These are phyloP conservation scores for Colletotrichum noveboracense DNA, from an alignment of 2,329 filamentous ascomycete species.

Conservation along the genomic window DNA sequence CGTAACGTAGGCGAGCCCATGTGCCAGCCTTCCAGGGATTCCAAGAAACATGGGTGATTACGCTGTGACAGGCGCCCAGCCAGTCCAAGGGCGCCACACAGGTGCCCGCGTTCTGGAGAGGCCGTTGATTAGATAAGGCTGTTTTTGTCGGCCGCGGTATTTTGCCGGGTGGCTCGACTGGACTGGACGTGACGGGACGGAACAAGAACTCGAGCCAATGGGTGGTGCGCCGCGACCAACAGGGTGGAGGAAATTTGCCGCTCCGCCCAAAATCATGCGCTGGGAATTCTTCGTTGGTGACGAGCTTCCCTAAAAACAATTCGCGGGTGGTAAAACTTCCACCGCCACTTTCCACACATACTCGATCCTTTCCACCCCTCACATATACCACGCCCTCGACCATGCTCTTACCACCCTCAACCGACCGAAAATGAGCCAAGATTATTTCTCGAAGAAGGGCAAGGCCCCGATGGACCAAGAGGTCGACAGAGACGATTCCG, in stretches of 20 bases:
- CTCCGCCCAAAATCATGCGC: constrained; percentile 33
- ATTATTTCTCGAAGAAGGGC: constrained; percentile 61
- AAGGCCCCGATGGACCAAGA: constrained; percentile 46
- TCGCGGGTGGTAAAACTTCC: constrained; percentile 9
- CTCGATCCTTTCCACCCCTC: not conserved
- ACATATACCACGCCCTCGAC: constrained; percentile 25
- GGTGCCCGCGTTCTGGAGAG: not conserved
- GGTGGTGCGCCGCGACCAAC: constrained; percentile 25
- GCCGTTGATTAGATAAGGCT: constrained; percentile 30
- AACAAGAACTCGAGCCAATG: constrained; percentile 29
- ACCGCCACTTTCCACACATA: not conserved
- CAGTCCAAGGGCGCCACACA: not conserved
- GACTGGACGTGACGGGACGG: not conserved
- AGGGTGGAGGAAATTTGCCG: constrained; percentile 32
- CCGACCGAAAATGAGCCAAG: constrained; percentile 61
- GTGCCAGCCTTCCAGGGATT: constrained; percentile 9
- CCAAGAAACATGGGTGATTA: constrained; percentile 2
- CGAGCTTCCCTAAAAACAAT: constrained; percentile 20
- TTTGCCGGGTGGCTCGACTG: constrained; percentile 27
- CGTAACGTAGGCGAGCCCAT: not conserved
- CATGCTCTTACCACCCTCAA: constrained; percentile 37
- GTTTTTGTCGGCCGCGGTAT: not conserved
- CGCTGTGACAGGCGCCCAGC: not conserved
- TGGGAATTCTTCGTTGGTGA: constrained; percentile 4
- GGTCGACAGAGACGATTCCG: constrained; percentile 27